Evolutionary conservation across 805 yeast genomes (phyloP).

Genomic region (Saccharomycopsis sp.): DNA sequence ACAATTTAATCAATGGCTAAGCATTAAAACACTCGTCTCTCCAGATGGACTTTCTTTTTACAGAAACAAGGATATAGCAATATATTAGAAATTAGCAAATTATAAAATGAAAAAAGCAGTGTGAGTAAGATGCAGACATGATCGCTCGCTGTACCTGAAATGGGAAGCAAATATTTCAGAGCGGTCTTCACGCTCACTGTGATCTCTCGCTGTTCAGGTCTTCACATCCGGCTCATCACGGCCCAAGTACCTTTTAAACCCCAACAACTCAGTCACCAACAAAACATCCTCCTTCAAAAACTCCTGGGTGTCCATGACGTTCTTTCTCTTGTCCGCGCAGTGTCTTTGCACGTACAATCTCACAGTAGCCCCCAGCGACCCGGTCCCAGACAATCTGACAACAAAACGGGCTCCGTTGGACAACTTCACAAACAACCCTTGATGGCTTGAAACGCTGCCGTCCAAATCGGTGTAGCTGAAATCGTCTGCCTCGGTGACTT

Average conservation of each 20-base stretch:
- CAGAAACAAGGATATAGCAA: no score
- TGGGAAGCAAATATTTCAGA: no score
- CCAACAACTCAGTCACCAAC: slow-evolving; percentile 57
- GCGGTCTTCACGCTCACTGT: no score
- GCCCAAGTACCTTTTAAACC: slow-evolving; percentile 65
- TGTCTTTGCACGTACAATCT: slow-evolving; percentile 85
- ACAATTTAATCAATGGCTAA: no score
- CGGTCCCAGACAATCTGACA: slow-evolving; percentile 91
- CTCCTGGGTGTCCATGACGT: slow-evolving; percentile 48
- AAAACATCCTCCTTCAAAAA: slow-evolving; percentile 56
- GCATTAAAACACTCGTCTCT: no score
- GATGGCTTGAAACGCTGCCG: slow-evolving; percentile 80
- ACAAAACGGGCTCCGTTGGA: slow-evolving; percentile 78
- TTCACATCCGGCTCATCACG: slow-evolving; percentile 83
- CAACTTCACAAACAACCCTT: slow-evolving; percentile 80
- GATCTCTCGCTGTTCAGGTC: no score
- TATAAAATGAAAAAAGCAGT: no score
- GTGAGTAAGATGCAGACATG: no score
- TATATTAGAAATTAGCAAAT: no score
- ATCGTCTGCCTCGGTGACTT: slow-evolving; percentile 71
- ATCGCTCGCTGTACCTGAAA: no score
- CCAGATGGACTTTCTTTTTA: no score
- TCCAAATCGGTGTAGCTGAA: slow-evolving; percentile 91
- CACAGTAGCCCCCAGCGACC: slow-evolving; percentile 95
- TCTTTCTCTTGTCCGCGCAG: slow-evolving; percentile 47